Conservation (phyloP, 2,329 filamentous ascomycete genomes). For the Aspergillaceae sp. region DNA sequence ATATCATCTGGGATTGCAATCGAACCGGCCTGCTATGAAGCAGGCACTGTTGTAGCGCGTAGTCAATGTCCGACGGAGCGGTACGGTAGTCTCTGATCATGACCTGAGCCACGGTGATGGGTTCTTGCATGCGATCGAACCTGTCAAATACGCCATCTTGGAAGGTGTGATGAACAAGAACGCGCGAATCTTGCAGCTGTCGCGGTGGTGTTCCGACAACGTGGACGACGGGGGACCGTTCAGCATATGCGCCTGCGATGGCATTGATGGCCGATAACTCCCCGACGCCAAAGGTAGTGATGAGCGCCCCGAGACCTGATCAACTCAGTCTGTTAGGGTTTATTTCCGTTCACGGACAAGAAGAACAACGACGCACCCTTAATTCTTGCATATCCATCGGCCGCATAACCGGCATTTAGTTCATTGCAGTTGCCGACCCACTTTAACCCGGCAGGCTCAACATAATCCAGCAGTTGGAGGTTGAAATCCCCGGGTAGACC, state of each 20-base stretch:
- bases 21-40: constrained; percentile 47
- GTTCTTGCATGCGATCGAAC: constrained; percentile 42
- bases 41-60: constrained; percentile 43
- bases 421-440: constrained; percentile 64
- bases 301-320: constrained; percentile 15
- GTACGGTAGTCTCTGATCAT: constrained; percentile 38
- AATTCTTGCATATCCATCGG: constrained; percentile 25
- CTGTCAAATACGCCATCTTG: constrained; percentile 47
- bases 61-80: constrained; percentile 44
- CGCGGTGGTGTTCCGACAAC: constrained; percentile 48
- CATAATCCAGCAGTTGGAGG: constrained; percentile 58
- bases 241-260: constrained; percentile 63
- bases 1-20: constrained; percentile 49
- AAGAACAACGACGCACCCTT: constrained; percentile 29
- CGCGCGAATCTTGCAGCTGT: constrained; percentile 35
- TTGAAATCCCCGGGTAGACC: constrained; percentile 68
- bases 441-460: constrained; percentile 49
- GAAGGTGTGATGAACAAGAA: constrained; percentile 58
- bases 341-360: neutral
- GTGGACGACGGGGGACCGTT: constrained; percentile 60
- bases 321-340: neutral
- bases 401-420: constrained; percentile 54
- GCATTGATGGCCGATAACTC: constrained; percentile 62
- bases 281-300: constrained; percentile 49
- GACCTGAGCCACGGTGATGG: constrained; percentile 43